Base-by-base conservation (phyloP, 257 asterid species). In the Knoxia roxburghii region DNA sequence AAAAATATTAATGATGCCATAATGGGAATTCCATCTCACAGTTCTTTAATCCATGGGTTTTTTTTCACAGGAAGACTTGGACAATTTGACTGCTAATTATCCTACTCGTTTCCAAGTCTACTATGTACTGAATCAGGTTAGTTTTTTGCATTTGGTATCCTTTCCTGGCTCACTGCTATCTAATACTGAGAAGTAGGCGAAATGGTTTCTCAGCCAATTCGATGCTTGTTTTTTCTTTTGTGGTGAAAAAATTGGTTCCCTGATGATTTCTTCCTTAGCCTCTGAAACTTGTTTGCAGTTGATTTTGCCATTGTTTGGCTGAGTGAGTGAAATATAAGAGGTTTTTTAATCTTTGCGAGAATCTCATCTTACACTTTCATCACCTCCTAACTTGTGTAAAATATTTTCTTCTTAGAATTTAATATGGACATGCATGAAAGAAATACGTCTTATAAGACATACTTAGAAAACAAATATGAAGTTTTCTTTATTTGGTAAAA, bases 51-150 rank as follows among this genome's bases (percentile, higher is more conserved):
- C n/a, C 12, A 0, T 57, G 14, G 41, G 6, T 37, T 37, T 9
- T 29, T 41, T 64, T 12, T 58, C 86, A 70, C 88, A 92, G 97
- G 95, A 87, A 65, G 92, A 89, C 82, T 72, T 89, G 76, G 97
- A 92, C 18, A 60, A 77, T 54, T 79, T 91, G 68, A 83, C 88
- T 51, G 77, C 77, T 63, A 84, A 75, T 71, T 89, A 85, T 73
- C 78, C 89, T 6, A 75, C 73, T 39, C 80, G 82, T 65, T 87
- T 91, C 83, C 78, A 87, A 73, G 66, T 89, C 72, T 86, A 82
- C 82, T 89, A 85, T 40, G 98, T 91, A 17, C 91, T 91, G 49
- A 91, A 91, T 77, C 90, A 89, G 95, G 95, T 74, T 68, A 69
- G 83, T 73, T 3, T 9, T 30, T 53, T 37, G 54, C 51, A 24